Evolutionary conservation across 2,329 filamentous ascomycete genomes (phyloP).

Genomic region (Coniochaeta hoffmannii): DNA sequence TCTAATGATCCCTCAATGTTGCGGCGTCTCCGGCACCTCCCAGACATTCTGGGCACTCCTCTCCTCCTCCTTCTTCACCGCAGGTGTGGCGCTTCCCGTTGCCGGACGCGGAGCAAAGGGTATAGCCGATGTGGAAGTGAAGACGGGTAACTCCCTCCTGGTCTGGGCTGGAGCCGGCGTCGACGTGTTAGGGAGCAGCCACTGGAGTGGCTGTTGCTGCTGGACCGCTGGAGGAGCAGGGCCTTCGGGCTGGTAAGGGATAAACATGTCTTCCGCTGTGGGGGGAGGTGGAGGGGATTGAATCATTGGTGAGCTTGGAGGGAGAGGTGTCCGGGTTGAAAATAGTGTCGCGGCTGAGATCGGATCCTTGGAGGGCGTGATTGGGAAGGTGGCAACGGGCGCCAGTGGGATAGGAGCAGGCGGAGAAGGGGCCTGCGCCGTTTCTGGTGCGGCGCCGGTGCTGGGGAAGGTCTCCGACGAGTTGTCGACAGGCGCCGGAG

Average conservation of each 20-base stretch:
- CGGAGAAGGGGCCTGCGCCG: background rate
- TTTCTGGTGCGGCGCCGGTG: background rate
- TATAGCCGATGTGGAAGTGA: conserved; percentile 36
- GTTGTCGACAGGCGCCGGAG: background rate
- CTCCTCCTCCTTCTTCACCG: background rate
- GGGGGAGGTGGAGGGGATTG: conserved; percentile 4
- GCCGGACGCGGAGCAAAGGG: conserved; percentile 31
- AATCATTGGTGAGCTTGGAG: conserved; percentile 8
- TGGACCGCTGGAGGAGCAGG: conserved; percentile 30
- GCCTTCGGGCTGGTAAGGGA: conserved; percentile 50
- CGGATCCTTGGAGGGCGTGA: background rate
- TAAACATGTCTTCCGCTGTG: conserved; percentile 33
- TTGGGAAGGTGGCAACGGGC: background rate
- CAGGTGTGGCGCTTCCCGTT: background rate
- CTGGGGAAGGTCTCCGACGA: background rate
- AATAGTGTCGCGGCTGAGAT: conserved; percentile 1
- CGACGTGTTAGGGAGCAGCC: conserved; percentile 41
- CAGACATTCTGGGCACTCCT: conserved; percentile 13
- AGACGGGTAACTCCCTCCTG: conserved; percentile 29
- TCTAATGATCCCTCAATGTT: conserved; percentile 7
- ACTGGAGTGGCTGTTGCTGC: conserved; percentile 35
- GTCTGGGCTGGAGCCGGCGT: conserved; percentile 25
- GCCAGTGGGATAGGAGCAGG: background rate
- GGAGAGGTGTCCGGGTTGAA: conserved; percentile 7
- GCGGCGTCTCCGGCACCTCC: conserved; percentile 27